Conservation (phyloP, 768 basidiomycete species). For the Calocera cornea region DNA sequence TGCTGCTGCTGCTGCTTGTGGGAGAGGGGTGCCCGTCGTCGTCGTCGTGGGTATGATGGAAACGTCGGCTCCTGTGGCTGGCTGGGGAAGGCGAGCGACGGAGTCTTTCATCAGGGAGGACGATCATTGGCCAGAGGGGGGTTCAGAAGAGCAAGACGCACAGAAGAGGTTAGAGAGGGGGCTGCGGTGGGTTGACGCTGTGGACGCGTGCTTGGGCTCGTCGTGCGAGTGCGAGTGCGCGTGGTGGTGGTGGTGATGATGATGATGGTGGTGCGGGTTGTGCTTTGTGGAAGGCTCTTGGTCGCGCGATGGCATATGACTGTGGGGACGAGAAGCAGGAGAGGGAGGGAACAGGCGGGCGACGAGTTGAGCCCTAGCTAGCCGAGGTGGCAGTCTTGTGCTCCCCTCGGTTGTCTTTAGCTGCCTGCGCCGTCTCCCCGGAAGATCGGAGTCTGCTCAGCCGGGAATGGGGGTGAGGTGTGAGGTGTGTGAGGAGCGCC, state of each 20-base stretch:
- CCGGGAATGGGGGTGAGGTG: neutral
- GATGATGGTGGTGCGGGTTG: neutral
- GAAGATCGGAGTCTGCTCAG: neutral
- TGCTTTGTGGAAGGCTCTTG: neutral
- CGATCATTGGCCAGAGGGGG: neutral
- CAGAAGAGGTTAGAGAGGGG: neutral
- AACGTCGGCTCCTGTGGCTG: neutral
- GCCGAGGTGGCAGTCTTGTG: neutral
- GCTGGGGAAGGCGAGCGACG: neutral
- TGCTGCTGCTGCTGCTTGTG: neutral
- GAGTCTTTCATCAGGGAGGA: neutral
- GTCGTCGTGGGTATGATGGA: too few species aligned
- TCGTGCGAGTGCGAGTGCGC: neutral
- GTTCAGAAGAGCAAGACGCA: neutral
- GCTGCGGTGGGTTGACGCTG: neutral
- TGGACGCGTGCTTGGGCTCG: neutral
- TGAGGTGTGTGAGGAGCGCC: neutral
- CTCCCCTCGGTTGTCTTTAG: neutral
- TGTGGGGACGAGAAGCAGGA: neutral
- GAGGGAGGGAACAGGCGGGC: neutral
- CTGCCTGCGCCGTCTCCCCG: too few species aligned
- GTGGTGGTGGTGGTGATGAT: neutral
- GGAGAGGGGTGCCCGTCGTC: neutral
- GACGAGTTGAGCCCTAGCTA: neutral
- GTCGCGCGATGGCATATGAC: conserved; percentile 4